Conservation (phyloP, 208 protist species). For the Acanthamoeba divionensis region DNA sequence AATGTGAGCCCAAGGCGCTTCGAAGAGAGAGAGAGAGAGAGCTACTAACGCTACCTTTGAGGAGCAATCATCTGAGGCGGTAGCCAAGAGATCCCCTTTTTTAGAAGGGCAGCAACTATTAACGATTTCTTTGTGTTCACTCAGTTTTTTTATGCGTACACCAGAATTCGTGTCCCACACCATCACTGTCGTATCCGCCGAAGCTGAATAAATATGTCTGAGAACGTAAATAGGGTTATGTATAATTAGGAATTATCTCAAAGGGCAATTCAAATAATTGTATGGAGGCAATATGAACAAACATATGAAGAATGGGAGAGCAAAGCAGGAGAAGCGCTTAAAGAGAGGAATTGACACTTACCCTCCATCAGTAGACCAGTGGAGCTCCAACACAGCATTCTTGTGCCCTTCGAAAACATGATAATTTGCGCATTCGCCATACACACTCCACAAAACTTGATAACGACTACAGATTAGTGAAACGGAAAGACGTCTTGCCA, state of each 20-base stretch:
- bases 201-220: too few species aligned
- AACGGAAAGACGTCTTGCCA: neutral
- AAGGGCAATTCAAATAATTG: neutral
- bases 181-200: slow-evolving; percentile 77
- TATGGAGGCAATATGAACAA: neutral
- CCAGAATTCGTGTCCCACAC: slow-evolving; percentile 71
- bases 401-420: slow-evolving; percentile 74
- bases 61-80: slow-evolving; percentile 68
- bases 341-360: neutral
- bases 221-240: too few species aligned
- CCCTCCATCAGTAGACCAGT: slow-evolving; percentile 68
- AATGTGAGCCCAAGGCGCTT: neutral
- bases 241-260: neutral
- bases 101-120: slow-evolving; percentile 66
- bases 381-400: slow-evolving; percentile 71
- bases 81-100: slow-evolving; percentile 55
- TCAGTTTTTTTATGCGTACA: slow-evolving; percentile 68
- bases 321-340: neutral
- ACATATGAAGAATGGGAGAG: neutral
- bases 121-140: slow-evolving; percentile 66
- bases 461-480: neutral
- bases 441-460: slow-evolving; percentile 77
- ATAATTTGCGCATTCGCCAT: slow-evolving; percentile 76
- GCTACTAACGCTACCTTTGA: slow-evolving; percentile 48
- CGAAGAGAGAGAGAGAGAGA: neutral